Evolutionary conservation across 176 grass and related monocot species (phyloP).

Genomic region (Oryza meyeriana): DNA sequence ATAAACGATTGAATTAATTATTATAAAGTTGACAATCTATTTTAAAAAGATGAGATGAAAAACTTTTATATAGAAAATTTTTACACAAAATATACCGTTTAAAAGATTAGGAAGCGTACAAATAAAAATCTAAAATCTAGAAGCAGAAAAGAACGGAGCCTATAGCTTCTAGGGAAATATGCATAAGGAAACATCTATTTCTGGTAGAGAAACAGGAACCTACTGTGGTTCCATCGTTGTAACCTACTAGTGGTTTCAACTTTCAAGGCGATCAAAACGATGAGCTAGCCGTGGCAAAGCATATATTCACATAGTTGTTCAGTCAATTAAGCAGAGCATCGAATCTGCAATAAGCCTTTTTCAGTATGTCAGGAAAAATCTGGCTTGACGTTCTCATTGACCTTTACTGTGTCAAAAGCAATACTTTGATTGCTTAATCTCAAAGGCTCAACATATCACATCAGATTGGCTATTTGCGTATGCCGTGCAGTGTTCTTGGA

Average conservation of each 20-base stretch:
- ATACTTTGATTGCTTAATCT: neutral
- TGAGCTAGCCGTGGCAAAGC: neutral
- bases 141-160: too few relatives aligned
- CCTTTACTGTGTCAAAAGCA: neutral
- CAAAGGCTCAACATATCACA: neutral
- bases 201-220: neutral
- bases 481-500: neutral
- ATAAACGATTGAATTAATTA: too few relatives aligned
- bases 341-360: neutral
- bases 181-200: neutral
- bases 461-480: neutral
- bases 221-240: neutral
- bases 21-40: too few relatives aligned
- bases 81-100: too few relatives aligned
- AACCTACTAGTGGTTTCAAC: neutral
- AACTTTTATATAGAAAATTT: too few relatives aligned
- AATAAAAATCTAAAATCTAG: too few relatives aligned
- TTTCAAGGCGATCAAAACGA: neutral
- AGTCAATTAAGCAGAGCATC: neutral
- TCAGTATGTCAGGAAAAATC: constrained; percentile 8
- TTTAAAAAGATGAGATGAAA: too few relatives aligned
- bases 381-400: neutral
- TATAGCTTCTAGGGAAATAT: too few relatives aligned
- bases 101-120: too few relatives aligned
- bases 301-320: neutral